Conservation (phyloP, 495 filamentous ascomycete genomes). For the Hyaloscypha finlandica region DNA sequence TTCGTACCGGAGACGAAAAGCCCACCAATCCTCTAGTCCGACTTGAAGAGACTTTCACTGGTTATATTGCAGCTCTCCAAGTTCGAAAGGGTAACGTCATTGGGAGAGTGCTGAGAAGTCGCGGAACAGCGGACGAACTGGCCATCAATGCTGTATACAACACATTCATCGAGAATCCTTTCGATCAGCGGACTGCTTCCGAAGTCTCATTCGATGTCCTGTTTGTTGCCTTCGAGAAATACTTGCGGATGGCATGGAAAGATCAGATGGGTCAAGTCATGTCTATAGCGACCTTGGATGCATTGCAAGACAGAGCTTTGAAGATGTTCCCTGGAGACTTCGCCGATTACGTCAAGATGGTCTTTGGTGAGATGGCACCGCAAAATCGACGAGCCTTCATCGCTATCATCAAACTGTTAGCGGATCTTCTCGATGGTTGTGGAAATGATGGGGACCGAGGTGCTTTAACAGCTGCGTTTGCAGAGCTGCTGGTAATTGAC, state of each 20-base stretch:
- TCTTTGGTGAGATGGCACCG: conserved; percentile 78
- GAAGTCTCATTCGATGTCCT: conserved; percentile 85
- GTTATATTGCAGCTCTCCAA: conserved; percentile 79
- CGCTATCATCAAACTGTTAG: conserved; percentile 79
- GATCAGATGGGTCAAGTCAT: conserved; percentile 86
- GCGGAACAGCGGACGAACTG: conserved; percentile 73
- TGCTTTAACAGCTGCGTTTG: conserved; percentile 85
- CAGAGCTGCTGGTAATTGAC: conserved; percentile 80
- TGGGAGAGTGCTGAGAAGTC: conserved; percentile 68
- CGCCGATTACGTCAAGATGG: conserved; percentile 76
- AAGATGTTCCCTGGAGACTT: conserved; percentile 77
- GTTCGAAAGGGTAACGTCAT: conserved; percentile 85
- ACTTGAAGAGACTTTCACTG: conserved; percentile 83
- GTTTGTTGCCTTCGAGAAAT: conserved; percentile 93
- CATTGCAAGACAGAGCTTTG: conserved; percentile 73
- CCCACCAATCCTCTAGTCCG: conserved; percentile 61
- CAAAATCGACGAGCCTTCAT: conserved; percentile 91
- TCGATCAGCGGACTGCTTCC: conserved; percentile 67
- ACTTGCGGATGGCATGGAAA: conserved; percentile 84
- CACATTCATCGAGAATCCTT: conserved; percentile 76
- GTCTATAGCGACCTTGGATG: conserved; percentile 59
- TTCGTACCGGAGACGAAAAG: conserved; percentile 42
- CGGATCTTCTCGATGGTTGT: conserved; percentile 90
- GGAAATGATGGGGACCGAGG: conserved; percentile 92
- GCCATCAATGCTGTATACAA: conserved; percentile 92